Conservation (phyloP, 768 basidiomycete genomes). For the Pleurotus giganteus region DNA sequence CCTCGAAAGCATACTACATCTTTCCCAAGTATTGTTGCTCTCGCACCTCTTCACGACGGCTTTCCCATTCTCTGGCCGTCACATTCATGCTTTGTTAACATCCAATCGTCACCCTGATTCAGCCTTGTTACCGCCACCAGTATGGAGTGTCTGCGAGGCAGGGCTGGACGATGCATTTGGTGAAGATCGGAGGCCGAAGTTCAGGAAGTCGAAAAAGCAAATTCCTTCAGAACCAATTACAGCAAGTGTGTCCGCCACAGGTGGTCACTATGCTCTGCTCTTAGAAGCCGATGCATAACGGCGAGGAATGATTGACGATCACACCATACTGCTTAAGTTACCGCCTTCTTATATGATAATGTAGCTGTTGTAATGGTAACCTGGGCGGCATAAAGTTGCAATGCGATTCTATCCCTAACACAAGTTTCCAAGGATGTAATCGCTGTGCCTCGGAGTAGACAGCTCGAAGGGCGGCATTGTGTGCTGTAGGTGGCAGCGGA, state of each 20-base stretch:
- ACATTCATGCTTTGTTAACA: constrained; percentile 55
- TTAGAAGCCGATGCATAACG: constrained; percentile 33
- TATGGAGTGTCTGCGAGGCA: constrained; percentile 47
- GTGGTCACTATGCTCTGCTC: constrained; percentile 40
- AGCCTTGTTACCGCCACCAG: constrained; percentile 23
- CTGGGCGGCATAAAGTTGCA: no score
- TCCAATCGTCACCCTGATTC: constrained; percentile 19
- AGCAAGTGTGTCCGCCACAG: background rate
- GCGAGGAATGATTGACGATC: no score
- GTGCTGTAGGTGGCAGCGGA: no score
- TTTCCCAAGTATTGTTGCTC: constrained; percentile 63
- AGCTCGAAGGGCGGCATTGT: no score
- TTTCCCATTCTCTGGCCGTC: constrained; percentile 54
- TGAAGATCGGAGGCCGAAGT: constrained; percentile 45
- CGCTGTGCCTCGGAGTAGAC: no score
- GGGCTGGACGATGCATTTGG: constrained; percentile 49
- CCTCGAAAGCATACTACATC: constrained; percentile 55
- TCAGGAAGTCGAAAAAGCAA: constrained; percentile 29
- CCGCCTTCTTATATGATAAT: no score
- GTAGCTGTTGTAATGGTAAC: no score
- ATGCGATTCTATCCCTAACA: no score
- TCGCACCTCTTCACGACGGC: constrained; percentile 40
- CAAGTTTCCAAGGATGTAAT: no score
- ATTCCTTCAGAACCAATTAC: constrained; percentile 18
- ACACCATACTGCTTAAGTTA: no score